phyloP scores from a whole-genome alignment of 2,329 filamentous ascomycete species.

The Monilinia laxa region DNA sequence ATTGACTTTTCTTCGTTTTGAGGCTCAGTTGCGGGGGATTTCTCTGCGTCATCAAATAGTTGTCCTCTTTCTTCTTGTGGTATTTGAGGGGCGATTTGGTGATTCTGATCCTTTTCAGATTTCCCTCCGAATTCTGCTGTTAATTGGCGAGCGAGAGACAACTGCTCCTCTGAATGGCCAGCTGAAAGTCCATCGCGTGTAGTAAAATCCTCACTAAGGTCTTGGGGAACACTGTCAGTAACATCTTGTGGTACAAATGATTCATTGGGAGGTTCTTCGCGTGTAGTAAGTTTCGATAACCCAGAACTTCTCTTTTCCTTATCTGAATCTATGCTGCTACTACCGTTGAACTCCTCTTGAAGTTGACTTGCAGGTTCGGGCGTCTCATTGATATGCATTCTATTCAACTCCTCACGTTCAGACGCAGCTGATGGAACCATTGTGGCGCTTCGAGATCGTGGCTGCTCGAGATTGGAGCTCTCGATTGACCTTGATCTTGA shows the following conservation, averaged over 20 bases:
- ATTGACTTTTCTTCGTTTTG: slow-evolving; percentile 17
- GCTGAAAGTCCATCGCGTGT: slow-evolving; percentile 20
- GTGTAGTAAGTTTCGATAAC: background rate
- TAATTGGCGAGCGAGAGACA: slow-evolving; percentile 27
- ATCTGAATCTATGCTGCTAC: too few species aligned
- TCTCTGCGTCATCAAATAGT: background rate
- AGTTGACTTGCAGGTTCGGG: too few species aligned
- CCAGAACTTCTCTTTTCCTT: too few species aligned
- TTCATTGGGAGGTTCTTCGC: slow-evolving; percentile 29
- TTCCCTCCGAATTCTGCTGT: slow-evolving; percentile 34
- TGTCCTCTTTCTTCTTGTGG: slow-evolving; percentile 2
- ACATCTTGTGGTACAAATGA: slow-evolving; percentile 8
- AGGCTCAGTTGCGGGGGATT: background rate
- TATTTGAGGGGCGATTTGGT: background rate
- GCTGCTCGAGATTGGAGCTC: too few species aligned
- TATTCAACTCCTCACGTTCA: too few species aligned
- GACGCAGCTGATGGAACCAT: too few species aligned
- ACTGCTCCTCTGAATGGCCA: slow-evolving; percentile 23
- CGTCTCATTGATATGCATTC: too few species aligned
- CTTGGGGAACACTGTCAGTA: slow-evolving; percentile 9
- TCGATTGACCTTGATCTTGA: too few species aligned
- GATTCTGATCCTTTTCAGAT: slow-evolving; percentile 33
- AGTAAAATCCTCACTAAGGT: slow-evolving; percentile 12
- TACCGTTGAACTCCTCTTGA: too few species aligned
- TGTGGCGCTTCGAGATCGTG: too few species aligned